Evolutionary conservation across 768 basidiomycete species (phyloP), one percentile per base, ranked within the genome.

Genomic region (Inosperma sp.): DNA sequence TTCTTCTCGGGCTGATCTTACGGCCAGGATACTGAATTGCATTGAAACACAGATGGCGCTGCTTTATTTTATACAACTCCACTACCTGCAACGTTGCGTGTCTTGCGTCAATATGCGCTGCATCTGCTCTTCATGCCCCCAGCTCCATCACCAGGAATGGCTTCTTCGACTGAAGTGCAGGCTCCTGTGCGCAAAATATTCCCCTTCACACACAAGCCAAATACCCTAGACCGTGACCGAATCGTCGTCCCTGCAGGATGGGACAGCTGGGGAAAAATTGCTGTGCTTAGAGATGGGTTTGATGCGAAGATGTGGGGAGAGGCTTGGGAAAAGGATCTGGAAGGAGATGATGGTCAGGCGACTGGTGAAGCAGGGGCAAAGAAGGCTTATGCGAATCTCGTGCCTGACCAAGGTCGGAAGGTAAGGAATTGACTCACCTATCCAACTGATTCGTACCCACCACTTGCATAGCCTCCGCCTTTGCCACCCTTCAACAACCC

Each of bases 231-330:
- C 64, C 83, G 96, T 26, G 94, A 97, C 61, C 84, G 82, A 10
- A 86, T 97, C 45, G 81, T 96, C 36, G 83, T 98, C 5, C 96
- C 95, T 1, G 81, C 91, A 2, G 96, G 96, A 1, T 99, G 96
- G 96, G 96, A 98, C 63, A 91, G 88, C 57, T 96, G 92, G 89
- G 93, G 94, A 0, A 98, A 97, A 73, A 95, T 97, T 51, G 74
- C 78, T 2, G 86, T 97, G 1, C 70, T 98, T 48, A 72, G 93
- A 49, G 96, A 98, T 33, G 89, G 89, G 1, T 99, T 97, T 59
- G 93, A 96, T 47, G 83, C 88, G 1, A 84, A 81, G 53, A 62
- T 72, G 40, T 88, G 85, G 83, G 86, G 83, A 3, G 86, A 88
- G 51, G 86, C 82, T 33, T 91, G 83, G 85, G 88, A 88, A 56